Evolutionary conservation across 768 basidiomycete genomes (phyloP).

Genomic region (Termitomyces sp.): DNA sequence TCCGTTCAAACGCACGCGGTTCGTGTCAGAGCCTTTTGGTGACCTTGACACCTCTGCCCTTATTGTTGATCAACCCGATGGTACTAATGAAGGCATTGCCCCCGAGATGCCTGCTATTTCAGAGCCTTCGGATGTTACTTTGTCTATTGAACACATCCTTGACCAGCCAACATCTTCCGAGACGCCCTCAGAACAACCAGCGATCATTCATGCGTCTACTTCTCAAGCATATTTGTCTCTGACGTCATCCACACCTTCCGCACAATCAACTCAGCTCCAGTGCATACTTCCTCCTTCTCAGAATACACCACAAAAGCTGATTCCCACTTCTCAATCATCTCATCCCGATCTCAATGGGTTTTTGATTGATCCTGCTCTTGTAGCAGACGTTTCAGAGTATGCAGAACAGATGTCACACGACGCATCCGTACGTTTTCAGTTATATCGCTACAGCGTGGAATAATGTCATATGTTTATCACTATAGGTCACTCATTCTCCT

Average conservation of each 20-base stretch:
- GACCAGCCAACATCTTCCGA: not conserved
- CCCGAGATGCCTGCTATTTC: not conserved
- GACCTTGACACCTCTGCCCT: not conserved
- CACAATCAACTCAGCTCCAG: not conserved
- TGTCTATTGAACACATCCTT: not conserved
- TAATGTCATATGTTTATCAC: not conserved
- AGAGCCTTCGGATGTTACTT: not conserved
- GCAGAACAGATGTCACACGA: not conserved
- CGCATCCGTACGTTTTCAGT: not conserved
- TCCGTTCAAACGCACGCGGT: conserved; percentile 2
- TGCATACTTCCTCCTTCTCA: not conserved
- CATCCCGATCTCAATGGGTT: not conserved
- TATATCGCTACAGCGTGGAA: not conserved
- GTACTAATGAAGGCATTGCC: not conserved
- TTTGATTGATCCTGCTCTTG: conserved; percentile 17
- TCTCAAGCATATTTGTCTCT: not conserved
- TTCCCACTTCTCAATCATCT: not conserved
- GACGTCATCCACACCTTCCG: not conserved
- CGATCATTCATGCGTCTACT: not conserved
- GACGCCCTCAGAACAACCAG: not conserved
- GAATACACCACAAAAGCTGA: not conserved
- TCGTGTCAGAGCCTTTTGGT: not conserved
- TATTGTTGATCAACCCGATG: not conserved
- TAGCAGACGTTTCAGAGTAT: conserved; percentile 7
- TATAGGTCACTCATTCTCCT: not conserved